phyloP scores from a whole-genome alignment of 352 stramenopile genomes.

The Globisporangium irregulare region DNA sequence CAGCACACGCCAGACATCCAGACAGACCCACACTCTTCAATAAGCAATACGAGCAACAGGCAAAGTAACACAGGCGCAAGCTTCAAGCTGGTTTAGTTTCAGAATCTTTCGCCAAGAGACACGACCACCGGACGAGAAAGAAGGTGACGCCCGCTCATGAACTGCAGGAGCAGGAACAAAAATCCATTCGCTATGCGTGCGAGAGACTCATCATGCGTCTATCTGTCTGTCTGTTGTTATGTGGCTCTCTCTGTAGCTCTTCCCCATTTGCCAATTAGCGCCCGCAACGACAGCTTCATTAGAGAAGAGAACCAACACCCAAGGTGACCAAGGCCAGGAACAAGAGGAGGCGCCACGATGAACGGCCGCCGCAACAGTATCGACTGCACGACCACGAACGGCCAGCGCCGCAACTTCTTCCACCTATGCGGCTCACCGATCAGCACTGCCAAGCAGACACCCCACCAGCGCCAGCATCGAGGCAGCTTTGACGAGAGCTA shows the following conservation, averaged over 20 bases:
- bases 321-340: neutral
- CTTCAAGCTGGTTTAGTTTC: neutral
- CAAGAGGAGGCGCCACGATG: neutral
- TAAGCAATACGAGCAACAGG: neutral
- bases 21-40: neutral
- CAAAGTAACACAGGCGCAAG: no score
- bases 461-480: slow-evolving; percentile 21
- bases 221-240: slow-evolving; percentile 3
- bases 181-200: neutral
- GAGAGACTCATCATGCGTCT: neutral
- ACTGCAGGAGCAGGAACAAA: neutral
- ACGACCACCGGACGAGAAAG: neutral
- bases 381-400: slow-evolving; percentile 5
- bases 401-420: slow-evolving; percentile 48
- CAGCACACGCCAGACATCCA: neutral
- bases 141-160: slow-evolving; percentile 2
- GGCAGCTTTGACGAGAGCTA: slow-evolving; percentile 24
- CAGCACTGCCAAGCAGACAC: slow-evolving; percentile 47
- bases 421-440: slow-evolving; percentile 78
- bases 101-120: slow-evolving; percentile 2
- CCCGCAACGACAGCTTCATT: neutral
- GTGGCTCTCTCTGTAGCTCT: neutral
- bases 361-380: neutral
- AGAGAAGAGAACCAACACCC: neutral
- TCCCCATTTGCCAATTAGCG: neutral